Evolutionary conservation across 768 basidiomycete genomes (phyloP).

Genomic region (Mycena indigotica): DNA sequence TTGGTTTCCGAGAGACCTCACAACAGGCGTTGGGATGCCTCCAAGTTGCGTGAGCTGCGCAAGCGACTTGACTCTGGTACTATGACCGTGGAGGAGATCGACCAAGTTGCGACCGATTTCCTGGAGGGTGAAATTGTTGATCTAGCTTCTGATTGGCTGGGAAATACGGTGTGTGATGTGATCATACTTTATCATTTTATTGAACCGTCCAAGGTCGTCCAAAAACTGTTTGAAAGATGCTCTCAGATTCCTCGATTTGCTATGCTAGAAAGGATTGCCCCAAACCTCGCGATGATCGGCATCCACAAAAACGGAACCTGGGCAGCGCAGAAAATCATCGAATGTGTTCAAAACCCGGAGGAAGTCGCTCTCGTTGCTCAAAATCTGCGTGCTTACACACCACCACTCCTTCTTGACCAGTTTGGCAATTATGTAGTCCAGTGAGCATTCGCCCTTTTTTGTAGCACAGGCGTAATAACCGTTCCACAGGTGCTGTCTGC

Average conservation of each 20-base stretch:
- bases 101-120: constrained; percentile 87
- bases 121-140: constrained; percentile 94
- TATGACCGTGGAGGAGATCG: constrained; percentile 83
- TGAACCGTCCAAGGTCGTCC: constrained; percentile 67
- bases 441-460: constrained; percentile 46
- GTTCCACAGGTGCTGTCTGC: constrained; percentile 73
- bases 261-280: constrained; percentile 92
- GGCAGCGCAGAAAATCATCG: constrained; percentile 99
- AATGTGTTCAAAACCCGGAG: constrained; percentile 86
- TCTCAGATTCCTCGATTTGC: constrained; percentile 74
- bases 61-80: constrained; percentile 91
- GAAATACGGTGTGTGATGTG: constrained; percentile 73
- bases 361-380: constrained; percentile 84
- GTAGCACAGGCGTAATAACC: background rate
- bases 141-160: constrained; percentile 96
- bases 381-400: constrained; percentile 87
- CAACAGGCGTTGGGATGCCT: constrained; percentile 90
- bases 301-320: constrained; percentile 99
- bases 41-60: constrained; percentile 89
- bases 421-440: constrained; percentile 94
- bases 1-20: constrained; percentile 81
- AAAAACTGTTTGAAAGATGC: constrained; percentile 94
- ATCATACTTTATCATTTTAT: background rate
- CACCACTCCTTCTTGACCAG: constrained; percentile 91
- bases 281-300: constrained; percentile 95